phyloP scores from a whole-genome alignment of 345 rosid species.

The Corymbia maculata region DNA sequence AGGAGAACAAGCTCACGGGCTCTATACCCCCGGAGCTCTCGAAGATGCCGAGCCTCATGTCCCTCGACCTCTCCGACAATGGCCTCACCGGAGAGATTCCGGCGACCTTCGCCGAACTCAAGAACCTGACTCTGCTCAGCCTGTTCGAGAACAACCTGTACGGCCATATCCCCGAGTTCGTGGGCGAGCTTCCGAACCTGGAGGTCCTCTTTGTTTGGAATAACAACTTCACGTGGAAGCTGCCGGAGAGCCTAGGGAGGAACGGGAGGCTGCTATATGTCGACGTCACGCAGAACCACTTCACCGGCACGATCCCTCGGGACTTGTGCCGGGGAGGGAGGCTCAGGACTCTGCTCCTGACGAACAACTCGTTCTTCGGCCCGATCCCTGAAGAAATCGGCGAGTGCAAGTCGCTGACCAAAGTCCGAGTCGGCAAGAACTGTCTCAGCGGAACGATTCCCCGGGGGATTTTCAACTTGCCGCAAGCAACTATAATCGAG shows the following conservation, averaged over 20 bases:
- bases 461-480: constrained; percentile 55
- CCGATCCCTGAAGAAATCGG: constrained; percentile 65
- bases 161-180: constrained; percentile 55
- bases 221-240: constrained; percentile 57
- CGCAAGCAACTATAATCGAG: constrained; percentile 34
- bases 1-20: constrained; percentile 61
- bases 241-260: constrained; percentile 65
- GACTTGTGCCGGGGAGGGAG: constrained; percentile 62
- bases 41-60: constrained; percentile 45
- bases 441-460: constrained; percentile 58
- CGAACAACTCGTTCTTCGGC: constrained; percentile 64
- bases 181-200: constrained; percentile 64
- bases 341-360: constrained; percentile 40
- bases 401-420: constrained; percentile 47
- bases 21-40: constrained; percentile 63
- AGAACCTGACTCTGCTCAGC: constrained; percentile 43
- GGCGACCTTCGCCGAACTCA: constrained; percentile 30
- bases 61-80: constrained; percentile 69
- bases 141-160: constrained; percentile 53
- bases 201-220: constrained; percentile 64
- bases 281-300: constrained; percentile 59
- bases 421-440: constrained; percentile 46
- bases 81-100: constrained; percentile 71
- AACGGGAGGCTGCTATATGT: constrained; percentile 47
- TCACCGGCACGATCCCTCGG: constrained; percentile 63